Conservation (phyloP, 1,139 yeast species). For the Blastobotrys buckinghamii region DNA sequence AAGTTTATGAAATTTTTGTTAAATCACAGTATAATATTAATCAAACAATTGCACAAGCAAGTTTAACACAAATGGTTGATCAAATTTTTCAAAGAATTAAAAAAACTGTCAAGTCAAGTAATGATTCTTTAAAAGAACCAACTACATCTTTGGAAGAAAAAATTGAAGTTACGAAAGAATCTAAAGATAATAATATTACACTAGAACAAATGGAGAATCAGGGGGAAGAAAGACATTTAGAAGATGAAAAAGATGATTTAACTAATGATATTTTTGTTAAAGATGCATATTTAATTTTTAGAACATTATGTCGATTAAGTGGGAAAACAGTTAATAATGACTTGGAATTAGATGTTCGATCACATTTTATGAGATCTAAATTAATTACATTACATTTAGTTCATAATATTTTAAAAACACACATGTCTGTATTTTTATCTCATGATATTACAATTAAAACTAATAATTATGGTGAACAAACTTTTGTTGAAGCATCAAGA, state of each 20-base stretch:
- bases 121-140: not conserved
- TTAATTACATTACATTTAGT: slow-evolving; percentile 80
- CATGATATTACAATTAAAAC: slow-evolving; percentile 56
- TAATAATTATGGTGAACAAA: slow-evolving; percentile 51
- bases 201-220: slow-evolving; percentile 22
- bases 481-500: slow-evolving; percentile 73
- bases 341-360: slow-evolving; percentile 62
- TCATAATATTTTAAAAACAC: slow-evolving; percentile 79
- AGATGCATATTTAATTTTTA: slow-evolving; percentile 86
- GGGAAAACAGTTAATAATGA: slow-evolving; percentile 75
- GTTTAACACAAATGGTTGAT: slow-evolving; percentile 83
- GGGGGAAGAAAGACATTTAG: slow-evolving; percentile 14
- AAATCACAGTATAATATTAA: slow-evolving; percentile 74
- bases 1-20: slow-evolving; percentile 86
- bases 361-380: slow-evolving; percentile 90
- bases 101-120: slow-evolving; percentile 5
- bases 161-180: slow-evolving; percentile 2
- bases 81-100: slow-evolving; percentile 76
- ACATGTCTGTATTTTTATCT: slow-evolving; percentile 75
- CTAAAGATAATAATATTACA: slow-evolving; percentile 20
- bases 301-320: slow-evolving; percentile 92
- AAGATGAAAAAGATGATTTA: slow-evolving; percentile 29
- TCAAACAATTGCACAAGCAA: slow-evolving; percentile 94
- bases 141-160: not conserved
- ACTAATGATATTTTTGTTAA: slow-evolving; percentile 69